Base-by-base conservation (phyloP, 148 eudicot genomes). In the Rhododendron vialii region DNA sequence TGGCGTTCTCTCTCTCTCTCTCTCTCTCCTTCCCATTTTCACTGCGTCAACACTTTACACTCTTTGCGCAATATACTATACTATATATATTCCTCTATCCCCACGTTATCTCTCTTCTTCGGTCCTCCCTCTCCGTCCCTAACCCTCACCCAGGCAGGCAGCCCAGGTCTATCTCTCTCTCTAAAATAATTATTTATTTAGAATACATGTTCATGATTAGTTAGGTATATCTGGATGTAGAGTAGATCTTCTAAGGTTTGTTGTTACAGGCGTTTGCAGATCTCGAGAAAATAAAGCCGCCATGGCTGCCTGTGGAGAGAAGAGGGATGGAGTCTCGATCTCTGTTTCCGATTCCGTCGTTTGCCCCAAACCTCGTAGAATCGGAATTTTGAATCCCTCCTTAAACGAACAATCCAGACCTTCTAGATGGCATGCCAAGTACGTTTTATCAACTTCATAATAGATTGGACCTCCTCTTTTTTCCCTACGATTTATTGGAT, bases 331-430 rank as follows among this genome's bases (percentile, higher is more conserved):
- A 47, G 82, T 22, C 12, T 51, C 74, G 74, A 79, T 50, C 67
- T 59, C 41, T 50, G 80, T 30, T 51, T 73, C 86, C 2, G 88
- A 89, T 65, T 84, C 90, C 55, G 88, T 93, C 61, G 88, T 93
- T 86, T 93, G 94, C 82, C 93, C 94, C 43, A 92, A 89, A 43
- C 94, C 96, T 77, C 93, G 94, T 1, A 88, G 96, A 80, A 69
- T 86, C 83, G 85, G 87, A 11, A 41, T 79, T 48, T 74, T 84
- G 33, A 86, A 83, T 59, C 84, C 86, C 15, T 85, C 88, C 83
- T 6, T 73, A 0, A 48, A 35, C 57, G 84, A 86, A 59, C 83
- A 69, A 15, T 41, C 86, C 36, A 82, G 86, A 57, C 89, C 92
- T 84, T 88, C 87, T 3, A 76, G 80, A 18, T 86, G 85, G 77